A percentile compares a stretch with the other conserved stretches of the same genome.
These are phyloP conservation scores for Dryadomyces quercus-mongolicae DNA, from an alignment of 2,329 filamentous ascomycete species.

Conservation along the genomic window DNA sequence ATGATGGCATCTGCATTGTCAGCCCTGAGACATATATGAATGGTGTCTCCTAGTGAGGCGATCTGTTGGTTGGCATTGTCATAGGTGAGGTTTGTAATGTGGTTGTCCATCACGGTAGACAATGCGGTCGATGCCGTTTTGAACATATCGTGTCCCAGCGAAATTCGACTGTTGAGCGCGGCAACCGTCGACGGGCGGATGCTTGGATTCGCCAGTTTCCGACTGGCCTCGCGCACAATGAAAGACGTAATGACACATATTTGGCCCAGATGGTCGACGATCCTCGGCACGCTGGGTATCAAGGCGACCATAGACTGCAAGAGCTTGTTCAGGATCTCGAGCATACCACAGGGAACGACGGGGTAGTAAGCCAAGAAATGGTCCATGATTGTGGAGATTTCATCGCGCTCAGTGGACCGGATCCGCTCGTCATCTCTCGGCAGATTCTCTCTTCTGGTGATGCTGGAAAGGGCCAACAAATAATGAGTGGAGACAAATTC, in stretches of 20 bases:
- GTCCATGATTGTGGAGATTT: slow-evolving; percentile 28
- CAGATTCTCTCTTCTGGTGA: slow-evolving; percentile 17
- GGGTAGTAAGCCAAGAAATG: slow-evolving; percentile 25
- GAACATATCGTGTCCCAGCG: slow-evolving; percentile 27
- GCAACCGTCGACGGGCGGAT: neutral
- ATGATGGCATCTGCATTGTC: slow-evolving; percentile 23
- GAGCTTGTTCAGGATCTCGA: slow-evolving; percentile 30
- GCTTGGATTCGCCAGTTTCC: slow-evolving; percentile 11
- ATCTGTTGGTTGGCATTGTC: slow-evolving; percentile 31
- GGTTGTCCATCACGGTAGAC: slow-evolving; percentile 38
- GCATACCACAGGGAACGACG: slow-evolving; percentile 23
- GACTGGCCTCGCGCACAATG: slow-evolving; percentile 19
- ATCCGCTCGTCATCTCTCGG: slow-evolving; percentile 15
- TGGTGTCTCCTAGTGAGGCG: slow-evolving; percentile 29
- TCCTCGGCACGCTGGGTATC: slow-evolving; percentile 32
- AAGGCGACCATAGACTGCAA: slow-evolving; percentile 26
- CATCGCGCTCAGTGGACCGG: slow-evolving; percentile 14
- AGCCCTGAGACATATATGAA: slow-evolving; percentile 27
- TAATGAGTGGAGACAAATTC: slow-evolving; percentile 32
- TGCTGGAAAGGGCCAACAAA: slow-evolving; percentile 29
- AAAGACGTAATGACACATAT: slow-evolving; percentile 23
- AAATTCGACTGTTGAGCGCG: slow-evolving; percentile 7
- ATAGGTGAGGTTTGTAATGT: slow-evolving; percentile 35
- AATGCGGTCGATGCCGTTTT: slow-evolving; percentile 28
- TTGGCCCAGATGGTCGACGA: slow-evolving; percentile 29